phyloP scores from a whole-genome alignment of 768 basidiomycete genomes.

The Boletus fagicola region DNA sequence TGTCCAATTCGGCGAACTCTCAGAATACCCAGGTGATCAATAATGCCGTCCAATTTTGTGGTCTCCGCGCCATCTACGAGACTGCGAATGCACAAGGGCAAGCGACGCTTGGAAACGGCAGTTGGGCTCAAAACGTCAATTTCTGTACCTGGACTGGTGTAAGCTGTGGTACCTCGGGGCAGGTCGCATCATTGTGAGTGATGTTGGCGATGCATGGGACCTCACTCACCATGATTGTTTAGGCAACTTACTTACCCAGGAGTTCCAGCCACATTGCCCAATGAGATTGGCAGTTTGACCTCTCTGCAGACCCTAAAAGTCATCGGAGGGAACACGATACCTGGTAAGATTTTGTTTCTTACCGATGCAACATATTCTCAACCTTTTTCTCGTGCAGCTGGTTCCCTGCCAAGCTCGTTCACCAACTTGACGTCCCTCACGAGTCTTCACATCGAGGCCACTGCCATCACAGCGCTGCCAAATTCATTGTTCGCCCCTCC shows the following conservation, averaged over 20 bases:
- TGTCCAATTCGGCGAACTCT: slow-evolving; percentile 28
- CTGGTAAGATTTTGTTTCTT: slow-evolving; percentile 34
- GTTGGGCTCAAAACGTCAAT: slow-evolving; percentile 45
- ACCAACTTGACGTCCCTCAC: slow-evolving; percentile 36
- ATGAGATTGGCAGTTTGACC: slow-evolving; percentile 40
- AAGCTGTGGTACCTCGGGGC: slow-evolving; percentile 40
- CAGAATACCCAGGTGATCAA: slow-evolving; percentile 34
- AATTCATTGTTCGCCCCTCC: slow-evolving; percentile 34
- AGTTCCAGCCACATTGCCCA: slow-evolving; percentile 44
- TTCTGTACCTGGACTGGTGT: slow-evolving; percentile 51
- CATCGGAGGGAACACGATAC: slow-evolving; percentile 41
- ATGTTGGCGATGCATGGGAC: not conserved
- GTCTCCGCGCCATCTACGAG: slow-evolving; percentile 44
- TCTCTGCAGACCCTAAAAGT: slow-evolving; percentile 39
- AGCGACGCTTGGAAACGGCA: slow-evolving; percentile 38
- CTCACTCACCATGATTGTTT: not conserved
- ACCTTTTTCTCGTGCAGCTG: slow-evolving; percentile 30
- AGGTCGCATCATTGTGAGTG: slow-evolving; percentile 43
- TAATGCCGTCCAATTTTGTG: slow-evolving; percentile 47
- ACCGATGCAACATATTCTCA: not conserved
- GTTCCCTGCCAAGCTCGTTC: slow-evolving; percentile 41
- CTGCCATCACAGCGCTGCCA: slow-evolving; percentile 37
- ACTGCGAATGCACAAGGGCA: slow-evolving; percentile 38
- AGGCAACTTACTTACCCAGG: slow-evolving; percentile 45
- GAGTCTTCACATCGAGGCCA: slow-evolving; percentile 42